Base-by-base conservation (phyloP, 352 stramenopile genomes). In the Globisporangium barbulae region DNA sequence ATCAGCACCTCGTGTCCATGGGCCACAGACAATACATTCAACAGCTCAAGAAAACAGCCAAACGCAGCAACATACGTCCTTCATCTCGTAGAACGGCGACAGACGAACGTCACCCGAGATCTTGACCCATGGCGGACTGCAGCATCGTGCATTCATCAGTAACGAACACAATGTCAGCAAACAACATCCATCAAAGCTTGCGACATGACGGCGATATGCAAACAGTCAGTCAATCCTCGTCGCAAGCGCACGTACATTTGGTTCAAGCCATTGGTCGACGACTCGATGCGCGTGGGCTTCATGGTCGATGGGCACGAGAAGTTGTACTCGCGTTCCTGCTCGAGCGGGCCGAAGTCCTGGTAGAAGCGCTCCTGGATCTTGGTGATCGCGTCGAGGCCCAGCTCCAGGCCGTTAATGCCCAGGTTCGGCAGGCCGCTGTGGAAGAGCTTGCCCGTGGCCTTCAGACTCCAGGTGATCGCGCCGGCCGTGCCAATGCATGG, bases 71-170 rank as follows among this genome's bases (percentile, higher is more conserved):
- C 81, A 50, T 83, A 96, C 85, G 59, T 95, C 84, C 62, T 93
- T 75, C 68, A 97, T 87, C 35, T 96, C 82, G 75, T 98, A 98
- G 70, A 98, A 98, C 8, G 93, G 93, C 45, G 87, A 96, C 13
- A 97, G 66, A 41, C 93, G 88, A 42, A 97, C 90, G 56, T 98
- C 93, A 41, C 93, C 93, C 21, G 88, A 89, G 63, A 98, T 82
- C 63, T 94, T 97, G 10, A 85, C 79, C 78, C 91, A 95, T 64
- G 91, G 85, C 8, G 91, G 91, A 66, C 96, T 94, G 47, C 28
- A 28, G 44, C 8, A 28, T 39, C 28, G 25, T 25, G 17, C 15
- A 42, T 12, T 48, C 7, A 49, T 25, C 6, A 9, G 17, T 5
- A 33, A 17, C 8, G 5, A 21, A 56, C 2, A 33, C 31, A 5